These are phyloP conservation scores for Ailanthus altissimus DNA, from an alignment of 345 rosid species.

Conservation along the genomic window DNA sequence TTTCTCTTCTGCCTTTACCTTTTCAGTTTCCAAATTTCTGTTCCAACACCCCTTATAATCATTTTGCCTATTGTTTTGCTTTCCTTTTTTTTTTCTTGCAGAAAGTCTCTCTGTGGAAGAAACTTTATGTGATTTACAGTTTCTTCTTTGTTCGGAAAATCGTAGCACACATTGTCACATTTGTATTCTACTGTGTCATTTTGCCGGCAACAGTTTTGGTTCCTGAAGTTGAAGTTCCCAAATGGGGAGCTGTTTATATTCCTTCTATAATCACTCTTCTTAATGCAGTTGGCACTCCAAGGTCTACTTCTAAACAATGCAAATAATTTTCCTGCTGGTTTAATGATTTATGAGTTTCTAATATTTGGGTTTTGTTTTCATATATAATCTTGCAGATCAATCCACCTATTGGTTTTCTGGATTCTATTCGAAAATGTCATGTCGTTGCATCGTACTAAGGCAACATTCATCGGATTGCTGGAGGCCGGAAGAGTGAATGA, in stretches of 20 bases:
- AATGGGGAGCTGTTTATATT: slow-evolving; percentile 84
- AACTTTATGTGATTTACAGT: slow-evolving; percentile 75
- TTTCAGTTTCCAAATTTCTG: slow-evolving; percentile 9
- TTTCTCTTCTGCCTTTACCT: neutral
- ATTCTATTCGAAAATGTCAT: slow-evolving; percentile 92
- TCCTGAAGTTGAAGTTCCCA: slow-evolving; percentile 84
- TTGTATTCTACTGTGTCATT: slow-evolving; percentile 75
- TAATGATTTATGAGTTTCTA: neutral
- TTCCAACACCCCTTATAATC: neutral
- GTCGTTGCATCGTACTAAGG: slow-evolving; percentile 87
- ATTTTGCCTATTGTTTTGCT: neutral
- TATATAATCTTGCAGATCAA: slow-evolving; percentile 41
- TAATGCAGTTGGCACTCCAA: slow-evolving; percentile 86
- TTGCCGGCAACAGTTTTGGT: slow-evolving; percentile 81
- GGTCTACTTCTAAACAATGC: slow-evolving; percentile 35
- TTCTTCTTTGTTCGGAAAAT: slow-evolving; percentile 87
- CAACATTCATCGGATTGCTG: slow-evolving; percentile 77
- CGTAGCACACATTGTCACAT: slow-evolving; percentile 80
- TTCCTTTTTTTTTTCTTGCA: slow-evolving; percentile 34
- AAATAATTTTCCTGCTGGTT: neutral
- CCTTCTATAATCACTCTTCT: slow-evolving; percentile 78
- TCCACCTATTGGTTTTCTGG: slow-evolving; percentile 67
- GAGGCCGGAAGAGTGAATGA: slow-evolving; percentile 88
- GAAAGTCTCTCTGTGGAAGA: slow-evolving; percentile 86
- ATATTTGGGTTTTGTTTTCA: neutral